Conservation (phyloP, 2,329 filamentous ascomycete genomes). For the Aspergillus sclerotialis region DNA sequence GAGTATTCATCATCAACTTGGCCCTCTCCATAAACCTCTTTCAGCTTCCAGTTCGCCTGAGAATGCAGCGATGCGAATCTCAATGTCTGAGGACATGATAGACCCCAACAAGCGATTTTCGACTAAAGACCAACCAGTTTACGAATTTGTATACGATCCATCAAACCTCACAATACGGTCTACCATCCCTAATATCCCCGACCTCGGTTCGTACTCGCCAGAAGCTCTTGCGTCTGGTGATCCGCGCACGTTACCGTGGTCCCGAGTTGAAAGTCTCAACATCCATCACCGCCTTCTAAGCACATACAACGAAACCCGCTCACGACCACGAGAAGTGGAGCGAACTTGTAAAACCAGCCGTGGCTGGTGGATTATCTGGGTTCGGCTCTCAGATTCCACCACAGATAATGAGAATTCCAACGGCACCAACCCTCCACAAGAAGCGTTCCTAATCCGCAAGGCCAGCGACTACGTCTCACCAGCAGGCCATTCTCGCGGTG, state of each 20-base stretch:
- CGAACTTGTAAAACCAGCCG: conserved; percentile 56
- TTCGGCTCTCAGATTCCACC: conserved; percentile 39
- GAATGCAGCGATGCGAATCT: conserved; percentile 33
- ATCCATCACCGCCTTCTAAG: conserved; percentile 55
- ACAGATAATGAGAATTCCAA: conserved; percentile 6
- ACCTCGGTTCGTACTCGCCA: conserved; percentile 36
- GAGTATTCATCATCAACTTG: conserved; percentile 42
- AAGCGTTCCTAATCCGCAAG: conserved; percentile 42
- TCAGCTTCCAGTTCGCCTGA: conserved; percentile 39
- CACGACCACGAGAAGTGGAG: conserved; percentile 45
- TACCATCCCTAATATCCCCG: conserved; percentile 58
- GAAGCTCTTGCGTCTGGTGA: conserved; percentile 7
- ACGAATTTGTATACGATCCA: conserved; percentile 57
- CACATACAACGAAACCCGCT: conserved; percentile 47
- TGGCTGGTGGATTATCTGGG: conserved; percentile 64
- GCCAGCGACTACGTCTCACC: conserved; percentile 34
- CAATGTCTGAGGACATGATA: conserved; percentile 21
- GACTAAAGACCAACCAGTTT: conserved; percentile 40
- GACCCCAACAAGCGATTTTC: conserved; percentile 25
- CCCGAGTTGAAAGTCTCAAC: conserved; percentile 53
- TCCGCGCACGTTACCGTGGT: conserved; percentile 37
- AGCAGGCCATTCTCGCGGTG: conserved; percentile 24
- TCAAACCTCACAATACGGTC: conserved; percentile 51
- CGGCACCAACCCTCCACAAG: conserved; percentile 15
- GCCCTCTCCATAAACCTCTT: conserved; percentile 41